A percentile compares a stretch with the other conserved stretches of the same genome.
Evolutionary conservation across 208 protist species (phyloP).

Genomic region (Trypanosoma brucei): DNA sequence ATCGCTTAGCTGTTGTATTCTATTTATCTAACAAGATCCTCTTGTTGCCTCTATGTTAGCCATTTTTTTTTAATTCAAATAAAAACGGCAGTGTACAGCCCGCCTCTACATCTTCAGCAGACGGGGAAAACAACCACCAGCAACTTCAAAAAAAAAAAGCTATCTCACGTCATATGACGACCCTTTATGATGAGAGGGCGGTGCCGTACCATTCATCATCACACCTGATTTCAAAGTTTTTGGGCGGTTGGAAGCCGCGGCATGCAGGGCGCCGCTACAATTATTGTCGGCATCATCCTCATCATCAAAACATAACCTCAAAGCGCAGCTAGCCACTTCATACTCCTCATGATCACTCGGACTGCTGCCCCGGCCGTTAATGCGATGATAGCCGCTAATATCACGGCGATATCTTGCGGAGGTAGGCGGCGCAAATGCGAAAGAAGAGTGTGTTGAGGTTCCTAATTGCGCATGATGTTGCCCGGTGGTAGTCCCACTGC

Average conservation of each 20-base stretch:
- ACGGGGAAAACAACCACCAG: too few species aligned
- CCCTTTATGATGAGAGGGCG: too few species aligned
- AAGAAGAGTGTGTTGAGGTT: neutral
- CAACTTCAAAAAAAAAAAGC: too few species aligned
- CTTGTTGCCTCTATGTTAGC: too few species aligned
- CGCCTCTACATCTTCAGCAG: too few species aligned
- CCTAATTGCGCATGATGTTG: slow-evolving; percentile 2
- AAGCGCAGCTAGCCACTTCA: slow-evolving; percentile 22
- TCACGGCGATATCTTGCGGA: neutral
- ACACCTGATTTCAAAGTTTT: neutral
- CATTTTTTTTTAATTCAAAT: too few species aligned
- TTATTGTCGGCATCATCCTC: neutral
- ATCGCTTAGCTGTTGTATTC: too few species aligned
- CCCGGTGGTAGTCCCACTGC: slow-evolving; percentile 6
- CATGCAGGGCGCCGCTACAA: neutral
- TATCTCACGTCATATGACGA: too few species aligned
- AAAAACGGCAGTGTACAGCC: too few species aligned
- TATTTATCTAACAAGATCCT: too few species aligned
- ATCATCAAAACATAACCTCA: slow-evolving; percentile 39
- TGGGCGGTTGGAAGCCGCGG: neutral
- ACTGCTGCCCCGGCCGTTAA: neutral
- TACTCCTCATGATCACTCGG: slow-evolving; percentile 2
- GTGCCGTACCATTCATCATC: too few species aligned
- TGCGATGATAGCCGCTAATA: neutral
- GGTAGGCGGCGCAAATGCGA: neutral